Evolutionary conservation across 2,329 filamentous ascomycete genomes (phyloP), one percentile per base, ranked within the genome.

Genomic region (Macrophomina pseudophaseolina): DNA sequence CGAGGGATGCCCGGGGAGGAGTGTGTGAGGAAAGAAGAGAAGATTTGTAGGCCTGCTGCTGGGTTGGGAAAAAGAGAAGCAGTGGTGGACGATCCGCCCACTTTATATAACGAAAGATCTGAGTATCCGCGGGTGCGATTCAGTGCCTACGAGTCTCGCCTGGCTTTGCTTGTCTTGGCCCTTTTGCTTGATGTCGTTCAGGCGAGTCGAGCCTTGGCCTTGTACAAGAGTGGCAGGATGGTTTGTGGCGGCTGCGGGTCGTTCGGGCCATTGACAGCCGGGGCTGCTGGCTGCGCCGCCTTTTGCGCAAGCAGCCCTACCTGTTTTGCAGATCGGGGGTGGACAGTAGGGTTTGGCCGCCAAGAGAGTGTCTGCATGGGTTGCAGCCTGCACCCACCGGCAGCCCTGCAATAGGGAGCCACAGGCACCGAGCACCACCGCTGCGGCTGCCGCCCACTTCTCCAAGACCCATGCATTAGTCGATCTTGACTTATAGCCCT

Each of bases 251-350:
- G 54, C 54, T 58, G 38, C 35, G 54, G 54, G 38, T 35, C 16
- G 52, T 18, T 32, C 32, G 52, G 32, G 35, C 28, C 11, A 30
- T 32, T 33, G 23, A 3, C 49, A 16, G 32, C 52, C 53, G 35
- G 53, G 53, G 53, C 38, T 33, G n/a, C 18, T 14, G 35, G 42
- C 58, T 62, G 58, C 58, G 58, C 58, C 58, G 58, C 58, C 4
- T 23, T 18, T 6, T 18, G 8, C 30, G 30, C 51, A 16, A 32
- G 8, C 58, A 62, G 58, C 58, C 58, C 42, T 62, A 62, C 42
- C 7, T 18, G 7, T 38, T 18, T 18, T 9, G 44, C 28, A 38
- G 58, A 23, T 33, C 18, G 44, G 30, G 44, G 9, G 30, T 16
- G 42, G 35, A 5, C 8, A 42, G 33, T 23, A n/a, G 28, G 54